phyloP scores from a whole-genome alignment of 441 rosid genomes.

The Corymbia calophylla region DNA sequence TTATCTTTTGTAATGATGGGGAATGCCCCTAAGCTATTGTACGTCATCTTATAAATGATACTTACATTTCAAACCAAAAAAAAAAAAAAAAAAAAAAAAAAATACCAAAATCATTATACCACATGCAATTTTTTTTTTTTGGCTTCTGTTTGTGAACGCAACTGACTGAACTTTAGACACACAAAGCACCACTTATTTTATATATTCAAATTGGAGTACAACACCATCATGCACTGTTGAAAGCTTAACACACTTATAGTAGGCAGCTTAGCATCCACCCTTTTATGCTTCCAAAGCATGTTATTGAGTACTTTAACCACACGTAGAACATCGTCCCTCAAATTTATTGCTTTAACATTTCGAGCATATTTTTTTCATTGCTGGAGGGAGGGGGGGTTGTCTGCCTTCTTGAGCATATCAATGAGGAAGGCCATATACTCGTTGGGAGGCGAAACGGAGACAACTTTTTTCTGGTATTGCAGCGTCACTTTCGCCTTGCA shows the following conservation, averaged over 20 bases:
- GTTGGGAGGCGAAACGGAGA: no score
- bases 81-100: no score
- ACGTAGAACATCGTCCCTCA: no score
- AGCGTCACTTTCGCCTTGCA: rapidly evolving
- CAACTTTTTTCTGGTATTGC: no score
- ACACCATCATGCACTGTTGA: neutral
- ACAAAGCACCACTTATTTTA: neutral
- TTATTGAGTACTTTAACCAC: neutral
- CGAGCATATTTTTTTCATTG: neutral
- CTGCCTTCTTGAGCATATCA: rapidly evolving
- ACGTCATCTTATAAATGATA: no score
- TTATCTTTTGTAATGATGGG: no score
- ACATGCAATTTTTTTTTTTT: neutral
- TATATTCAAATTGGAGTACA: neutral
- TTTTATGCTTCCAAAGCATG: neutral
- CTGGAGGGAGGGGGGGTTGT: no score
- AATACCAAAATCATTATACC: neutral
- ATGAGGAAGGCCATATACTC: rapidly evolving
- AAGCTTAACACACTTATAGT: neutral
- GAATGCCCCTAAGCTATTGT: no score
- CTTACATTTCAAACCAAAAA: no score
- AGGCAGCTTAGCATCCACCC: neutral
- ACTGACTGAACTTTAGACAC: neutral
- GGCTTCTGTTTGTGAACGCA: neutral
- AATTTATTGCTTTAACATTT: neutral